A percentile compares a stretch with the other conserved stretches of the same genome.
Conservation (phyloP, 176 grass and related monocot genomes). For the Alloteropsis semialata region DNA sequence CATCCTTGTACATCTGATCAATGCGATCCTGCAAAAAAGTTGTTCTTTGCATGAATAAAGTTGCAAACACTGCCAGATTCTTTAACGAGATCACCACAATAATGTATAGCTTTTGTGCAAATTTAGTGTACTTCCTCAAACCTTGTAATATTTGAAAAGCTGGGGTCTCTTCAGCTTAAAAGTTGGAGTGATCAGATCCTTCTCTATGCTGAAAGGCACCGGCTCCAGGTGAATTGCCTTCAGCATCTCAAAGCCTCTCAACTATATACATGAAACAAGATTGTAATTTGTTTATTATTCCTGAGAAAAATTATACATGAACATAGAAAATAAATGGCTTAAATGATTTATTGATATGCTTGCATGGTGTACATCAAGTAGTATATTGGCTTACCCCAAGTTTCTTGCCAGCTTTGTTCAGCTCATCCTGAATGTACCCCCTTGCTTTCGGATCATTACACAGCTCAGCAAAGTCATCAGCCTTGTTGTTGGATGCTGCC, state of each 20-base stretch:
- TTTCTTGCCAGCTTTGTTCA: slow-evolving; percentile 67
- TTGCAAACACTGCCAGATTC: background rate
- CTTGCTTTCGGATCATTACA: slow-evolving; percentile 63
- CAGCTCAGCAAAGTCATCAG: slow-evolving; percentile 40
- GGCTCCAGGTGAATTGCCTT: slow-evolving; percentile 75
- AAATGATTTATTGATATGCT: background rate
- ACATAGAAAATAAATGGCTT: background rate
- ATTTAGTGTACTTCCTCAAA: slow-evolving; percentile 3
- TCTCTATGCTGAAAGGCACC: slow-evolving; percentile 80
- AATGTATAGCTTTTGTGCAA: background rate
- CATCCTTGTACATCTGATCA: slow-evolving; percentile 60
- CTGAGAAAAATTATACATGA: background rate
- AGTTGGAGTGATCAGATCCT: slow-evolving; percentile 83
- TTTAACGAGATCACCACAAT: background rate
- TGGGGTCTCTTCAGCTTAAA: slow-evolving; percentile 95
- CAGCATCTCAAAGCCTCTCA: slow-evolving; percentile 96
- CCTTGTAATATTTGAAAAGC: slow-evolving; percentile 85
- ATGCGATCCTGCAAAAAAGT: slow-evolving; percentile 37
- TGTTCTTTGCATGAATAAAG: background rate
- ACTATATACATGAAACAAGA: slow-evolving; percentile 36
- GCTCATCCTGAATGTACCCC: slow-evolving; percentile 60
- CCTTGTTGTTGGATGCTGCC: slow-evolving; percentile 53
- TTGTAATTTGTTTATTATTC: background rate
- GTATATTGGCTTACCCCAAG: slow-evolving; percentile 29
- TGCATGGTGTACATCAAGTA: background rate